phyloP scores from a whole-genome alignment of 2,329 filamentous ascomycete species.

The Coccinonectria pachysandricola region DNA sequence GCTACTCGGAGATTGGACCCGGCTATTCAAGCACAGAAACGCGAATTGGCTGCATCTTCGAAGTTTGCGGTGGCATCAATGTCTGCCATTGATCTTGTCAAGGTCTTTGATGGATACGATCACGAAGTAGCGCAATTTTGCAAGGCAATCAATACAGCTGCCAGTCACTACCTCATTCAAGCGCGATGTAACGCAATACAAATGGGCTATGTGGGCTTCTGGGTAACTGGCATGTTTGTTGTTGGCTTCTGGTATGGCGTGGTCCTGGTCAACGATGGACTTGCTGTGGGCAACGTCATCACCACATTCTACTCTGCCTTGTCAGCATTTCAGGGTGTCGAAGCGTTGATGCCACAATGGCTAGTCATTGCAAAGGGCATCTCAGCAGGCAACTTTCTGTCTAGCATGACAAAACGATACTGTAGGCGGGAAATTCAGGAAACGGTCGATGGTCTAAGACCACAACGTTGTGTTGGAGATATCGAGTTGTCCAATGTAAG shows the following conservation, averaged over 20 bases:
- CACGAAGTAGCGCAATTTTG: slow-evolving; percentile 60
- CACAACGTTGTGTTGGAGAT: slow-evolving; percentile 47
- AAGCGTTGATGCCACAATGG: slow-evolving; percentile 65
- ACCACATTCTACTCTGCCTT: slow-evolving; percentile 81
- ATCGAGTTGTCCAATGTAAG: slow-evolving; percentile 60
- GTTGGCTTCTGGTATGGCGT: slow-evolving; percentile 86
- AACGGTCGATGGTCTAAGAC: no score
- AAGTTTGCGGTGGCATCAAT: slow-evolving; percentile 63
- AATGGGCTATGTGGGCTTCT: slow-evolving; percentile 61
- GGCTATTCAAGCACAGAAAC: slow-evolving; percentile 59
- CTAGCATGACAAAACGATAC: slow-evolving; percentile 34
- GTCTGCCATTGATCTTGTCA: slow-evolving; percentile 71
- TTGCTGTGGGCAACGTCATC: slow-evolving; percentile 57
- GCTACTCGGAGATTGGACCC: slow-evolving; percentile 52
- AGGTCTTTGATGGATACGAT: slow-evolving; percentile 68
- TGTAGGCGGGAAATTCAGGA: no score
- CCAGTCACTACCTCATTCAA: slow-evolving; percentile 54
- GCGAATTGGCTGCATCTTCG: slow-evolving; percentile 57
- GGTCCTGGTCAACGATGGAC: slow-evolving; percentile 51
- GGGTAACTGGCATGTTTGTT: slow-evolving; percentile 71
- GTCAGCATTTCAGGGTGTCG: slow-evolving; percentile 63
- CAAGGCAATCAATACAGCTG: slow-evolving; percentile 45
- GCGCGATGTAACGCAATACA: slow-evolving; percentile 61
- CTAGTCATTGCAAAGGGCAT: slow-evolving; percentile 71
- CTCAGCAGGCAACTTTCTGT: slow-evolving; percentile 57